Evolutionary conservation across 1,284 basidiomycete genomes (phyloP).

Genomic region (Rugosomyces carneus): DNA sequence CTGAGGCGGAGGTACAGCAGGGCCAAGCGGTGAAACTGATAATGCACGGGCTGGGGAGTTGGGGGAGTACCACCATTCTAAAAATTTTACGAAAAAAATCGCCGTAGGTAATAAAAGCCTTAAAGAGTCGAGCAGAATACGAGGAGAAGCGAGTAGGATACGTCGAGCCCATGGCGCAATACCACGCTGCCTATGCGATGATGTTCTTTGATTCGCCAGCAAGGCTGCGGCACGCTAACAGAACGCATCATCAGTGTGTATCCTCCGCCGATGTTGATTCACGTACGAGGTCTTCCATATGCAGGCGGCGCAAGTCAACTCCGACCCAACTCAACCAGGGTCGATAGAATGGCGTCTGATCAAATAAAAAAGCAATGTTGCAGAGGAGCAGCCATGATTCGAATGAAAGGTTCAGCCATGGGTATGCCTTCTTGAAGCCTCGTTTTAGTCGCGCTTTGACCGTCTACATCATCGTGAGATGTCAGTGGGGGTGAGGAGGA

Average conservation of each 20-base stretch:
- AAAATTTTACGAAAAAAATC: constrained; percentile 95
- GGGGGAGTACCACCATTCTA: constrained; percentile 99
- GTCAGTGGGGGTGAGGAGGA: constrained; percentile 3
- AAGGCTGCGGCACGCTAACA: constrained; percentile 37
- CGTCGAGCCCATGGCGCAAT: constrained; percentile 37
- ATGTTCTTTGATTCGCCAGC: constrained; percentile 27
- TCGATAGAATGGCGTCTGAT: constrained; percentile 81
- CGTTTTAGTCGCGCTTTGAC: constrained; percentile 45
- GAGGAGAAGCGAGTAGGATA: constrained; percentile 49
- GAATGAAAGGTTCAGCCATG: constrained; percentile 72
- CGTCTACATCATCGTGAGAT: constrained; percentile 23
- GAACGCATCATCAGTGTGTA: constrained; percentile 10
- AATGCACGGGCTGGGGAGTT: constrained; percentile 77
- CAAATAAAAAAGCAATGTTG: constrained; percentile 91
- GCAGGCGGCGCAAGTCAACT: constrained; percentile 74
- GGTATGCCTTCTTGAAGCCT: constrained; percentile 70
- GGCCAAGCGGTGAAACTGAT: constrained; percentile 54
- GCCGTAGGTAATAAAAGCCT: constrained; percentile 84
- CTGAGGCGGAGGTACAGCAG: constrained; percentile 68
- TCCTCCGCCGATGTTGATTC: background rate
- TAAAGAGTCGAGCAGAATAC: constrained; percentile 66
- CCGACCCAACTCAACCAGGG: constrained; percentile 89
- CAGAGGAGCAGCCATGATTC: constrained; percentile 80
- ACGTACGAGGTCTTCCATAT: constrained; percentile 69
- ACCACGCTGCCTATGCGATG: constrained; percentile 28